Base-by-base conservation (phyloP, 768 basidiomycete species). In the Rhizopogon roseolus region DNA sequence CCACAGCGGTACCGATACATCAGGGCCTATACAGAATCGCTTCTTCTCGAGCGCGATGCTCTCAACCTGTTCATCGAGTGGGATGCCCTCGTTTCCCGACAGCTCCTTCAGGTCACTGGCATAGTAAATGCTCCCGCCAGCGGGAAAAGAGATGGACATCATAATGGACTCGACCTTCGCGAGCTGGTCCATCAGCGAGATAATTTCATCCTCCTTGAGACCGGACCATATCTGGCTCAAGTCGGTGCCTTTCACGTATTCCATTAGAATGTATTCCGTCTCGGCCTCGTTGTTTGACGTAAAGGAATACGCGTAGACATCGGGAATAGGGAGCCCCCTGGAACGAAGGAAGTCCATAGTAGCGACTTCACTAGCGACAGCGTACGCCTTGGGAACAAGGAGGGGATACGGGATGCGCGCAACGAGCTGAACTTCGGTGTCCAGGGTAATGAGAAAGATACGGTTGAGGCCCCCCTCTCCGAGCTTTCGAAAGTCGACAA, bases 121-220 rank as follows among this genome's bases (percentile, higher is more conserved):
- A 50, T 69, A 80, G 67, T 80, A 80, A 0, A 81, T 68, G 69
- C 77, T 77, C 69, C 79, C 76, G 45, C 77, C 75, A 66, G 75
- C 77, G 22, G 76, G 78, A 59, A 80, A 80, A 55, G 69, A 0
- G 38, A 73, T 66, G 17, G 72, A 74, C 78, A 78, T 79, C 69
- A 80, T 76, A 7, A 57, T 50, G 0, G 74, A 70, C 65, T 81
- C 78, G 60, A 82, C 68, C 57, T 79, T 27, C 64, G 60, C 68
- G 63, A 81, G 66, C 58, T 81, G 76, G 49, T n/a, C n/a, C 69
- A 72, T 54, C 69, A 50, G 66, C 0, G 76, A 79, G 59, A 63
- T 54, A 60, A 78, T 64, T 5, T 77, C 71, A 54, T 2, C 13
- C 56, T 75, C 73, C 60, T 53, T 63, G 16, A 79, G 65, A 11